A percentile compares a stretch with the other conserved stretches of the same genome.
phyloP scores from a whole-genome alignment of 2,329 filamentous ascomycete species.

The Clarireedia homoeocarpa region DNA sequence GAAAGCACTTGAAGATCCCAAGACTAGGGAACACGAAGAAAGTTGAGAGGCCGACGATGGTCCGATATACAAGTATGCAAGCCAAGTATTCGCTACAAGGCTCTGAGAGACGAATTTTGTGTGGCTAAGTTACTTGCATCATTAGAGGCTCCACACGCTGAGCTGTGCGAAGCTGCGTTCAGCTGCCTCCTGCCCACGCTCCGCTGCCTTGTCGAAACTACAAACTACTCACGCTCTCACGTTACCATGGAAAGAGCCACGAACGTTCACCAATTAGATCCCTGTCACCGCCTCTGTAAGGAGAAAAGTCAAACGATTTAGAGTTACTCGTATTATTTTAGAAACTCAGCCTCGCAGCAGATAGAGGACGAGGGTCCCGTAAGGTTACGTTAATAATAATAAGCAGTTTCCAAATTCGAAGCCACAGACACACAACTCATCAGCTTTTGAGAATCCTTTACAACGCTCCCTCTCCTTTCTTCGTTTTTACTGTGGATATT shows the following conservation, averaged over 20 bases:
- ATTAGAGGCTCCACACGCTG: neutral
- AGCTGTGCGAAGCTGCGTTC: neutral
- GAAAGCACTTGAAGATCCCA: too few relatives aligned
- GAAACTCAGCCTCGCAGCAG: conserved; percentile 8
- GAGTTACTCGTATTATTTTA: neutral
- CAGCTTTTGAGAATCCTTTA: neutral
- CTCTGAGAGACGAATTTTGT: neutral
- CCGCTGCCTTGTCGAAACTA: neutral
- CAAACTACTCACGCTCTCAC: neutral
- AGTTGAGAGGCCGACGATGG: neutral
- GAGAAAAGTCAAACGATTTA: neutral
- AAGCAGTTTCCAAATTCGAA: neutral
- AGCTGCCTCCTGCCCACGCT: too few relatives aligned
- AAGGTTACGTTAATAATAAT: neutral
- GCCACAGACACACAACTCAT: neutral
- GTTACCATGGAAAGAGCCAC: neutral
- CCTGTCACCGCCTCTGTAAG: conserved; percentile 3
- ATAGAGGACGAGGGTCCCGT: neutral
- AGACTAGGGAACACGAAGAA: too few relatives aligned
- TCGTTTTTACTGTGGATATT: neutral
- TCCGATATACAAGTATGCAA: neutral
- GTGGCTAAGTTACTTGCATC: neutral
- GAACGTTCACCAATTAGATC: neutral
- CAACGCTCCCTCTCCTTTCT: neutral
- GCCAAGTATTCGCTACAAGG: neutral